Evolutionary conservation across 805 yeast species (phyloP).

Genomic region (Huiozyma naganishii): DNA sequence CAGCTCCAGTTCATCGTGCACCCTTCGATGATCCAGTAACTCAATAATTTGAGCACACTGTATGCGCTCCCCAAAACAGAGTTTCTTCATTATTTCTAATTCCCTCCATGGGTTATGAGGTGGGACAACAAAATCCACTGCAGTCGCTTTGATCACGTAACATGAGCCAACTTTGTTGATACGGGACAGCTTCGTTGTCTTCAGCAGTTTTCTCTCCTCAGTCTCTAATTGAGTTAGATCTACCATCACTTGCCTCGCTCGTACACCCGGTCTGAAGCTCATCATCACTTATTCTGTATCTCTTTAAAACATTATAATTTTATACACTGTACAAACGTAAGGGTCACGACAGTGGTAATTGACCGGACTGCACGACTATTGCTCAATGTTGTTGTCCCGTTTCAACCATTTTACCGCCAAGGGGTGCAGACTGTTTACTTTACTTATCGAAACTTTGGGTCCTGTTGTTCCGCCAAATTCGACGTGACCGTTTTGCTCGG

Average conservation of each 20-base stretch:
- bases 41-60: slow-evolving; percentile 9
- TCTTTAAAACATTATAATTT: too few species aligned
- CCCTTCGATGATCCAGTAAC: slow-evolving; percentile 7
- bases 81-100: slow-evolving; percentile 11
- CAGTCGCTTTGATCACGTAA: slow-evolving; percentile 15
- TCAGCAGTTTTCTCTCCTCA: slow-evolving; percentile 5
- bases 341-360: too few species aligned
- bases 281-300: too few species aligned
- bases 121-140: slow-evolving; percentile 15
- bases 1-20: slow-evolving; percentile 12
- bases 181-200: slow-evolving; percentile 19
- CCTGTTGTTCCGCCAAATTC: slow-evolving; percentile 3
- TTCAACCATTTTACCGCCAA: slow-evolving; percentile 58
- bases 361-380: too few species aligned
- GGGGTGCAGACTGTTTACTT: slow-evolving; percentile 53
- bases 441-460: slow-evolving; percentile 13
- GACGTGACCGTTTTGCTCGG: slow-evolving; percentile 15
- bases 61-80: slow-evolving; percentile 2
- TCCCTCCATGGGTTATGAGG: slow-evolving; percentile 24
- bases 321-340: too few species aligned
- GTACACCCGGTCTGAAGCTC: too few species aligned
- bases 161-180: slow-evolving; percentile 9
- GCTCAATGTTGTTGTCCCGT: slow-evolving; percentile 9
- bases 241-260: not conserved
- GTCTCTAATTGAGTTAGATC: not conserved